Percentiles rank a stretch among this genome's conserved stretches.
Conservation (phyloP, 345 rosid genomes). For the Eucalyptus pauciflora region DNA sequence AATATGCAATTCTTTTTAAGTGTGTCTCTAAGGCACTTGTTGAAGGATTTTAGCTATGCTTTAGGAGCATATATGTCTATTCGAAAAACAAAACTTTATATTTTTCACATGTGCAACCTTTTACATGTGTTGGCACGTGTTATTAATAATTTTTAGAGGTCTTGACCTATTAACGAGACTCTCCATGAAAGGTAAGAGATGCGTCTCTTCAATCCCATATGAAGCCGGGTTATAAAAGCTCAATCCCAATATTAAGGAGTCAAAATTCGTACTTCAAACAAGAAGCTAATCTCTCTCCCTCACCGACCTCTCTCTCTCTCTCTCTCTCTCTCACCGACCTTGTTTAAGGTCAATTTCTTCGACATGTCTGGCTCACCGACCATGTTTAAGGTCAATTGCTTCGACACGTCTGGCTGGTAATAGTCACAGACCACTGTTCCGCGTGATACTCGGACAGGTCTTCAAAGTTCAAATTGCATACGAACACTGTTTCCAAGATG, state of each 20-base stretch:
- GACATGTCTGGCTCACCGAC: background rate
- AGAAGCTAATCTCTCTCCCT: background rate
- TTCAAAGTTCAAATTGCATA: background rate
- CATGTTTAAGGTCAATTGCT: background rate
- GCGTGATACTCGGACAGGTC: background rate
- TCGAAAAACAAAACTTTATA: background rate
- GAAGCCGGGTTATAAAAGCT: background rate
- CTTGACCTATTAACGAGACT: background rate
- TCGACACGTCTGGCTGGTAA: background rate
- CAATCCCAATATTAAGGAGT: background rate
- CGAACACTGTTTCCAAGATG: background rate
- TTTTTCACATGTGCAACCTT: background rate
- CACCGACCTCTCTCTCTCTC: background rate
- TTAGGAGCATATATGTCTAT: background rate
- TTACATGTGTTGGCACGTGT: background rate
- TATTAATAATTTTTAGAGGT: background rate
- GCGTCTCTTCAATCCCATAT: background rate
- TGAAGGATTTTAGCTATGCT: background rate
- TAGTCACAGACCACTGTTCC: background rate
- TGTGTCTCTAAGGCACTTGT: accelerated
- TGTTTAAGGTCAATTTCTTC: background rate
- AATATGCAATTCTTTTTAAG: background rate
- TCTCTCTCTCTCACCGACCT: background rate
- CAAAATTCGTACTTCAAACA: background rate
- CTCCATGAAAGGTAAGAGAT: background rate